phyloP scores from a whole-genome alignment of 768 basidiomycete species.

The Trametes meyenii region DNA sequence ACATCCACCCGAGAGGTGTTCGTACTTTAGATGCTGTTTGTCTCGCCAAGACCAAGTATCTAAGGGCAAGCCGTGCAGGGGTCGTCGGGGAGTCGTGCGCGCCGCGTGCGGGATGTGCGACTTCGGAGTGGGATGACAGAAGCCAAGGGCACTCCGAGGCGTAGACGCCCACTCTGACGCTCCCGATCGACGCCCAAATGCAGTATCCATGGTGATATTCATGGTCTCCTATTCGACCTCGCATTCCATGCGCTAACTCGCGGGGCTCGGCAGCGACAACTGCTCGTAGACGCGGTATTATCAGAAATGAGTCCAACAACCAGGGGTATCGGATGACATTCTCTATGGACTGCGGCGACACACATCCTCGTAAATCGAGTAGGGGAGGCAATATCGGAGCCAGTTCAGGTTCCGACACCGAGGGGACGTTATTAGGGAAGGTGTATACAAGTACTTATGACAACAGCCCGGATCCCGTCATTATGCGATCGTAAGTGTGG shows the following conservation, averaged over 20 bases:
- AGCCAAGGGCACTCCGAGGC: not conserved
- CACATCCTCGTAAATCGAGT: not conserved
- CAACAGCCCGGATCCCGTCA: slow-evolving; percentile 6
- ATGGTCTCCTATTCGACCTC: not conserved
- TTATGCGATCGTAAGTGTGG: not conserved
- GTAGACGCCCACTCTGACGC: not conserved
- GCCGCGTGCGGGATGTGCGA: not conserved
- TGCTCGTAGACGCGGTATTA: too few species aligned
- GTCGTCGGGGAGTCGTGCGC: not conserved
- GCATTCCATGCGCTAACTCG: too few species aligned
- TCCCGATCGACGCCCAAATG: not conserved
- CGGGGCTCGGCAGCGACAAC: too few species aligned
- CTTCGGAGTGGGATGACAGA: not conserved
- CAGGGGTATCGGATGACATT: slow-evolving; percentile 7
- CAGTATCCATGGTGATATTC: slow-evolving; percentile 1
- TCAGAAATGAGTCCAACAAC: too few species aligned
- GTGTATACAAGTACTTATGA: slow-evolving; percentile 1
- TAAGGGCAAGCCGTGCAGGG: not conserved
- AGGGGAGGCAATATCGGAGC: slow-evolving; percentile 1
- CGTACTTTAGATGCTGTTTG: not conserved
- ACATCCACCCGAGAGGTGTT: slow-evolving; percentile 13
- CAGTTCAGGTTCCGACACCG: not conserved
- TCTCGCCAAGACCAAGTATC: not conserved
- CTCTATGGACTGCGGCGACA: slow-evolving; percentile 2
- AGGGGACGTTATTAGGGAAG: slow-evolving; percentile 8